Evolutionary conservation across 306 rosid genomes (phyloP), one percentile per base, ranked within the genome.

Genomic region (Coriaria nepalensis): DNA sequence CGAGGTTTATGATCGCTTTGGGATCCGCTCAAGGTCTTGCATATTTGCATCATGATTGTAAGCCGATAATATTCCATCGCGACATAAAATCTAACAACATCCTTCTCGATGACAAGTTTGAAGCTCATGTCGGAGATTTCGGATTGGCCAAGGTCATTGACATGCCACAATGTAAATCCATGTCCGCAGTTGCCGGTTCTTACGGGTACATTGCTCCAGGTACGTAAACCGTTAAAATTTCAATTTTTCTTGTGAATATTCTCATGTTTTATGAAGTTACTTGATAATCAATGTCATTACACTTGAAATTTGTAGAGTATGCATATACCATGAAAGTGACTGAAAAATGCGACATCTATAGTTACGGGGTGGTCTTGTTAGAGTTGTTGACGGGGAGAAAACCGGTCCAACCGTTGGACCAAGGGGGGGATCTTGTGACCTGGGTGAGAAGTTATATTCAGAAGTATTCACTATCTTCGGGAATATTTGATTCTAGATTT

Each of bases 171-270:
- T 72, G 86, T 7, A 82, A 77, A 52, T 77, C 94, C 6, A 71
- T 82, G 83, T 79, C 96, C 40, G 92, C 81, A 6, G 83, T 86
- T 57, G 96, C 96, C 7, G 96, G 96, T 51, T 86, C 96, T n/a
- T 86, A 86, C 58, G 96, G 96, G 2, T 86, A 86, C 40, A 79
- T 86, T 54, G 92, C 94, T 48, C 94, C 96, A 13, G 96, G 96
- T 86, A n/a, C n/a, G n/a, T n/a, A 74, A 70, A 74, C 70, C 62
- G 5, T 45, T 49, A 45, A 35, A 45, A 8, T 14, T 37, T 8
- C 7, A 5, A 11, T 20, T 3, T 8, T 8, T 37, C 8, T 52
- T 5, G 7, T 34, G 7, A 42, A 32, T 10, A 37, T 40, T 32
- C 5, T 9, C 2, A 5, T 43, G 13, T 52, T 29, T 60, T 32